Evolutionary conservation across 2,329 filamentous ascomycete genomes (phyloP), one percentile per base, ranked within the genome.

Genomic region (Ambrosiella xylebori): DNA sequence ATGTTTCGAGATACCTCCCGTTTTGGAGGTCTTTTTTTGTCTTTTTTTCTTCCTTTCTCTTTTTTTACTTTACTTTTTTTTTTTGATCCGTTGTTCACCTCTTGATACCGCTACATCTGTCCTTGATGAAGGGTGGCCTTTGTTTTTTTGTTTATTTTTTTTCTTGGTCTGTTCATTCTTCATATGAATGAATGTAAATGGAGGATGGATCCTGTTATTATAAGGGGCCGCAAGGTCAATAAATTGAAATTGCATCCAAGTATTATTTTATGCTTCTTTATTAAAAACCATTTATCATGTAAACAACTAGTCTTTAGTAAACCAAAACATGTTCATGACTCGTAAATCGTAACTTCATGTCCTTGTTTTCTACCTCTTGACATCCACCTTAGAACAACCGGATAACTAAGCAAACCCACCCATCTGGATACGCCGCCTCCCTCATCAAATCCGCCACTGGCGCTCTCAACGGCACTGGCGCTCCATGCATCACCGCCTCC

Each of bases 351-450:
- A 38, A 47, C 19, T n/a, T 47, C 44, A 17, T 47, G 19, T 15
- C 44, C 9, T 47, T 15, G 9, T 15, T 7, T 11, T 41, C 40
- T 4, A 47, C 11, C 2, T 15, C n/a, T 47, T 47, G 11, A 8
- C 44, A 2, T 47, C 11, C 9, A 13, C 13, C 41, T 27, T 35
- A 60, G 37, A 60, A 60, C 55, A 60, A 35, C 35, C 56, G 49
- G n/a, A 96, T 79, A 56, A 88, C 86, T 47, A 96, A 70, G 68
- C 88, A 88, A 35, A 95, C 69, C 85, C 90, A 98, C 0, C 93
- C 93, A 70, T 98, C 93, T 0, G 88, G 82, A 73, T 96, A 97
- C 1, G 88, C 82, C 3, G 86, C 85, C 65, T 85, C 85, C 59
- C 82, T 78, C 71, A 93, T 86, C 59, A 98, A 68, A 52, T 96